Percentiles rank a stretch among this genome's conserved stretches.
phyloP scores from a whole-genome alignment of 148 eudicot species.

The Vaccinium macrocarpon region DNA sequence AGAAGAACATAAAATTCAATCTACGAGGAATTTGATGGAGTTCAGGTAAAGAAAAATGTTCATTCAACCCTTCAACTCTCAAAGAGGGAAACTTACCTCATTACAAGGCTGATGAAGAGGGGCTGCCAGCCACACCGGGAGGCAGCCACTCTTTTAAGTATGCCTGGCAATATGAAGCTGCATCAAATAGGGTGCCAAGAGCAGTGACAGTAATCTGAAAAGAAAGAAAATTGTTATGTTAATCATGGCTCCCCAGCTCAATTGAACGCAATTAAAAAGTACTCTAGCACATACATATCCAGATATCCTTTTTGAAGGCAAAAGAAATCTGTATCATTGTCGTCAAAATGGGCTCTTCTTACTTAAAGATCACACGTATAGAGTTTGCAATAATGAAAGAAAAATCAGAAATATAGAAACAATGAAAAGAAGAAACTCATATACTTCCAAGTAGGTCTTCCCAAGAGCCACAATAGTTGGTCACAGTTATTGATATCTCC shows the following conservation, averaged over 20 bases:
- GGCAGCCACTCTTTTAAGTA: slow-evolving; percentile 68
- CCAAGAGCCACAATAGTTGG: neutral
- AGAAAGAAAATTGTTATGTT: no score
- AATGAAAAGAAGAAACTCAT: neutral
- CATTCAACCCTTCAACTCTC: neutral
- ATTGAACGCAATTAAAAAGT: neutral
- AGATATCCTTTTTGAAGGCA: slow-evolving; percentile 69
- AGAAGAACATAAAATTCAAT: neutral
- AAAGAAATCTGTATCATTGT: slow-evolving; percentile 48
- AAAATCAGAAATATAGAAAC: neutral
- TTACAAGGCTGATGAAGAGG: slow-evolving; percentile 52
- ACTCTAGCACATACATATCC: slow-evolving; percentile 31
- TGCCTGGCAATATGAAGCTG: slow-evolving; percentile 44
- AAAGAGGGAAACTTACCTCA: no score
- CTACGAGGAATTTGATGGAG: neutral
- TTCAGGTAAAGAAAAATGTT: neutral
- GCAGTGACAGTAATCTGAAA: no score
- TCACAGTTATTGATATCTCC: neutral
- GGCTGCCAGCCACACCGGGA: slow-evolving; percentile 37
- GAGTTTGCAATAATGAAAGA: neutral
- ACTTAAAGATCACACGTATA: slow-evolving; percentile 34
- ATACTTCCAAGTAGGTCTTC: neutral
- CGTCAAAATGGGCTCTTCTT: slow-evolving; percentile 39
- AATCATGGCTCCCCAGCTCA: no score
- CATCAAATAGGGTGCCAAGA: no score